Base-by-base conservation (phyloP, 139 green algal species). In the Micractinium conductrix region DNA sequence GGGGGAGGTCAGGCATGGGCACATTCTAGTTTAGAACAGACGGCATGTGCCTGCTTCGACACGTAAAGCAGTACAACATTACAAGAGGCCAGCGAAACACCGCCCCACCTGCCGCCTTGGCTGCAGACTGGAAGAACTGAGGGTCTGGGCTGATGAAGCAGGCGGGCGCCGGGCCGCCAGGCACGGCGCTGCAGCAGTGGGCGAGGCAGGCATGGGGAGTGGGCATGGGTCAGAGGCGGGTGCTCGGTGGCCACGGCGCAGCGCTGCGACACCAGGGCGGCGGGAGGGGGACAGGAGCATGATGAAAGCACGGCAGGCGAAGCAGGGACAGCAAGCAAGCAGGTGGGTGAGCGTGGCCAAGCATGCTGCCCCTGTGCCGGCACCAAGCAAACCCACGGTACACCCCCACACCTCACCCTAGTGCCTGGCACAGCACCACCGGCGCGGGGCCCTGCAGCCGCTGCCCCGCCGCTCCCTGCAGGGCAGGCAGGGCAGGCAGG, bases 391-490 rank as follows among this genome's bases (percentile, higher is more conserved):
- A 74, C 4, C 67, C 26, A 35, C 67, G 43, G 73, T 43, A 45
- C n/a, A 19, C 60, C 14, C 60, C 60, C 24, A 26, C 17, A 19
- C 37, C 75, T 50, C 75, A 67, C 42, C 81, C 86, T 12, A 90
- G 83, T 38, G 81, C 72, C 75, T 90, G 81, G 75, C 86, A 90
- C 10, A 90, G 43, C 17, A 87, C 86, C 42, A 90, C 75, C 6
- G 86, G 60, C 14, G 86, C 81, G 19, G 76, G 74, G 7, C 81
- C 86, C 65, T 69, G 37, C 45, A 87, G 63, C 24, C 44, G 44
- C n/a, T 55, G 8, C 19, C 44, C 37, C n/a, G 22, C 26, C 58
- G 58, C 26, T 3, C 48, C n/a, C n/a, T n/a, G n/a, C n/a, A n/a
- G n/a, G n/a, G n/a, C n/a, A n/a, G n/a, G n/a, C n/a, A n/a, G n/a